phyloP scores from a whole-genome alignment of 805 yeast genomes.

The Saccharomycopsis malanga region DNA sequence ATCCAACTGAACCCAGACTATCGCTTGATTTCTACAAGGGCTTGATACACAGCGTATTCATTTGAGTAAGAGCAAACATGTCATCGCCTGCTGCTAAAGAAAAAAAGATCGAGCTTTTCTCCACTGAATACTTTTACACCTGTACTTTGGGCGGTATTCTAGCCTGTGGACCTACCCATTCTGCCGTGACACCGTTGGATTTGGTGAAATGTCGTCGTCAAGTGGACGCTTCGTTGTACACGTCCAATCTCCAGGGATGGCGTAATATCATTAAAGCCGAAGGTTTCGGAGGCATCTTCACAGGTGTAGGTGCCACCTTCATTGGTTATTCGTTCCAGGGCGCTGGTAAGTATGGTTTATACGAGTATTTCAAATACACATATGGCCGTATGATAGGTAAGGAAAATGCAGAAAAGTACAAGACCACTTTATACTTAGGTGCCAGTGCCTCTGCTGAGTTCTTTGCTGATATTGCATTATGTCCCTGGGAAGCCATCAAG shows the following conservation, averaged over 20 bases:
- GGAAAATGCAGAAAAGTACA: slow-evolving; percentile 51
- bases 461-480: slow-evolving; percentile 79
- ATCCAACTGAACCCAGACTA: too few species aligned
- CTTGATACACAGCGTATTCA: too few species aligned
- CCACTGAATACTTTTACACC: slow-evolving; percentile 59
- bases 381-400: slow-evolving; percentile 65
- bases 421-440: slow-evolving; percentile 66
- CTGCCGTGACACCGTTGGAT: slow-evolving; percentile 88
- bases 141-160: slow-evolving; percentile 68
- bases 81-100: slow-evolving; percentile 9
- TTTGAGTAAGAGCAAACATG: too few species aligned
- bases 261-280: slow-evolving; percentile 60
- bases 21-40: too few species aligned
- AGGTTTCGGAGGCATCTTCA: slow-evolving; percentile 70
- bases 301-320: slow-evolving; percentile 89
- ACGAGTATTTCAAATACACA: slow-evolving; percentile 80
- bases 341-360: slow-evolving; percentile 94
- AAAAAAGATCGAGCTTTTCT: slow-evolving; percentile 42
- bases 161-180: slow-evolving; percentile 97
- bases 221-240: slow-evolving; percentile 68
- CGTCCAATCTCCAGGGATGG: slow-evolving; percentile 79
- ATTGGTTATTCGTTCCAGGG: slow-evolving; percentile 95
- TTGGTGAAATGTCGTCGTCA: slow-evolving; percentile 90
- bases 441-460: slow-evolving; percentile 95
- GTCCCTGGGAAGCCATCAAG: slow-evolving; percentile 94